Percentiles rank a stretch among this genome's conserved stretches.
These are phyloP conservation scores for Pilaira anomala DNA, from an alignment of 192 early-diverging fungal species.

Conservation along the genomic window DNA sequence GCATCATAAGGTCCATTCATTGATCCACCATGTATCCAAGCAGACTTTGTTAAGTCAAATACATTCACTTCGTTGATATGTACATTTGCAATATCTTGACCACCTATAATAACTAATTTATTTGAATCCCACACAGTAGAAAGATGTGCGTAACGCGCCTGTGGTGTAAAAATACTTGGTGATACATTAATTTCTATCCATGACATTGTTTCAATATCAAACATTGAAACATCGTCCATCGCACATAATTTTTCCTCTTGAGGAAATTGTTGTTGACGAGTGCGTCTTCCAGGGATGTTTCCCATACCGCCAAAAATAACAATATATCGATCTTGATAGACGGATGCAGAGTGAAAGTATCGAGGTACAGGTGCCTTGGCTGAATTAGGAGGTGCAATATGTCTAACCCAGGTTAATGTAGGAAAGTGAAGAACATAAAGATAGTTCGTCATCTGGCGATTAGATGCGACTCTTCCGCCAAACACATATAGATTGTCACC, in stretches of 20 bases:
- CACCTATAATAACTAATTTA: constrained; percentile 66
- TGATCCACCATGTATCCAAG: constrained; percentile 61
- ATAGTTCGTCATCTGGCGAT: constrained; percentile 63
- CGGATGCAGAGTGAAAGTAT: constrained; percentile 70
- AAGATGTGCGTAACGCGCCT: constrained; percentile 76
- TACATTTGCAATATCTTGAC: constrained; percentile 71
- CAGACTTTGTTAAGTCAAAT: constrained; percentile 59
- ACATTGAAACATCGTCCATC: constrained; percentile 67
- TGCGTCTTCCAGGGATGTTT: constrained; percentile 10
- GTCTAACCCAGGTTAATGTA: constrained; percentile 55
- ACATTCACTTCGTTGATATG: constrained; percentile 80
- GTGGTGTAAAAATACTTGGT: constrained; percentile 49
- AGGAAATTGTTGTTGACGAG: constrained; percentile 15
- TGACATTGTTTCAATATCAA: constrained; percentile 58
- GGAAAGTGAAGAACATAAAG: constrained; percentile 62
- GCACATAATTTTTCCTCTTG: constrained; percentile 54
- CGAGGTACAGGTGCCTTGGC: constrained; percentile 45
- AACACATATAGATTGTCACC: constrained; percentile 62
- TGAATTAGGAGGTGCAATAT: constrained; percentile 39
- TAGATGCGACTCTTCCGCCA: constrained; percentile 65
- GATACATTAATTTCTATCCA: constrained; percentile 55
- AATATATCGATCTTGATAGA: constrained; percentile 59
- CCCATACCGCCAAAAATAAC: constrained; percentile 83
- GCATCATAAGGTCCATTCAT: constrained; percentile 73
- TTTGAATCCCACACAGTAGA: constrained; percentile 58